Conservation (phyloP, 148 eudicot species). For the Cornus kousa region DNA sequence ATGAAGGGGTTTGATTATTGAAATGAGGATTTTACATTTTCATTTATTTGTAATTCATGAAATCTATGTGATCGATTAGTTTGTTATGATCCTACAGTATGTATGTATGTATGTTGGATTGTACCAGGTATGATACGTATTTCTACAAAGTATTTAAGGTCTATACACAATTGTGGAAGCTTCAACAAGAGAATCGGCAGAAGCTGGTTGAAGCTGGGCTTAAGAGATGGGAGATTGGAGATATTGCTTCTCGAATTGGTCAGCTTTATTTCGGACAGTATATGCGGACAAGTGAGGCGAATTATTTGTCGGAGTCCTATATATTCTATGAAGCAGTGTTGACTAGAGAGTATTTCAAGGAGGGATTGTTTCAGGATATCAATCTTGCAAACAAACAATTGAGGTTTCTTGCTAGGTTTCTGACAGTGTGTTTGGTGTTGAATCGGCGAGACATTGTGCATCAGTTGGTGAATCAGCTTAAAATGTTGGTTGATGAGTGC, state of each 20-base stretch:
- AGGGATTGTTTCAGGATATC: conserved; percentile 74
- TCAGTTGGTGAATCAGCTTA: conserved; percentile 77
- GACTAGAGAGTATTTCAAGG: conserved; percentile 90
- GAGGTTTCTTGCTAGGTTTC: conserved; percentile 82
- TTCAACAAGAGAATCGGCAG: conserved; percentile 90
- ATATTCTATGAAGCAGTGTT: conserved; percentile 84
- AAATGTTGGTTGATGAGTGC: conserved; percentile 77
- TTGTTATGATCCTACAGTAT: conserved; percentile 9
- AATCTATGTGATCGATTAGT: not conserved
- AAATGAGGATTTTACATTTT: not conserved
- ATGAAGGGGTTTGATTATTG: not conserved
- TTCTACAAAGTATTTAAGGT: conserved; percentile 85
- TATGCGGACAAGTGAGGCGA: conserved; percentile 86
- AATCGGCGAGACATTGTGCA: conserved; percentile 77
- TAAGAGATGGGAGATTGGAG: conserved; percentile 97
- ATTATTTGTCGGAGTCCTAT: conserved; percentile 84
- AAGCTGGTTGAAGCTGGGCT: conserved; percentile 86
- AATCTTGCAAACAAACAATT: conserved; percentile 75
- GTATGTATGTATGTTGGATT: not conserved
- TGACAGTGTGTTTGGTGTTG: conserved; percentile 71
- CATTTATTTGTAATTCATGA: not conserved
- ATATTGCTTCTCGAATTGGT: conserved; percentile 88
- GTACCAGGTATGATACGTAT: conserved; percentile 74
- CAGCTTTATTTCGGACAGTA: conserved; percentile 96
- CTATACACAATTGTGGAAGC: conserved; percentile 89